Evolutionary conservation across 2,329 filamentous ascomycete species (phyloP).

Genomic region (Lecanosticta acicola): DNA sequence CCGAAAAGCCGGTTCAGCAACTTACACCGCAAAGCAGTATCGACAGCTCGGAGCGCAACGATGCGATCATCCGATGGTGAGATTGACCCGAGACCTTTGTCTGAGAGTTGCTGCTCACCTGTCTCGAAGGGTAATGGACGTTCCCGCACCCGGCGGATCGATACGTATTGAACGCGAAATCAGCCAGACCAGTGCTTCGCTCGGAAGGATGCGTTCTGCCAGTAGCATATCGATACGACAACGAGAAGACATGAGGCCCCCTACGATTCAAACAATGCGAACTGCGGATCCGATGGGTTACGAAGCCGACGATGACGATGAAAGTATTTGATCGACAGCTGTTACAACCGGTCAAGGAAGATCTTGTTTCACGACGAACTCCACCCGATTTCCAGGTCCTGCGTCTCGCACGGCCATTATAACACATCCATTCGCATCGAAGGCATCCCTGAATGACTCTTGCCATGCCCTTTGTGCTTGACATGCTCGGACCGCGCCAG

Average conservation of each 20-base stretch:
- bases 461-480: too few species aligned
- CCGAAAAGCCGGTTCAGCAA: conserved; percentile 3
- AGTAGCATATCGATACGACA: neutral
- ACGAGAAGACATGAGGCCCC: neutral
- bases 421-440: too few species aligned
- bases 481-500: too few species aligned
- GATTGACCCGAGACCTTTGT: neutral
- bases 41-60: conserved; percentile 9
- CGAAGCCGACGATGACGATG: conserved; percentile 9
- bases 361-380: too few species aligned
- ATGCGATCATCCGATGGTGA: conserved; percentile 11
- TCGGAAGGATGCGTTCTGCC: conserved; percentile 1
- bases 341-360: too few species aligned
- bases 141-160: conserved; percentile 1
- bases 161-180: conserved; percentile 7
- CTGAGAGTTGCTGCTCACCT: neutral
- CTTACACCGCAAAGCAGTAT: conserved; percentile 13
- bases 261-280: conserved; percentile 1
- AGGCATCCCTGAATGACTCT: too few species aligned
- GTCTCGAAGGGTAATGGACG: conserved; percentile 5
- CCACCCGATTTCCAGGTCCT: too few species aligned
- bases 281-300: conserved; percentile 6
- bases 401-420: too few species aligned
- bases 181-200: conserved; percentile 2
- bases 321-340: conserved; percentile 1